These are phyloP conservation scores for Botrytis porri DNA, from an alignment of 2,329 filamentous ascomycete species.

Conservation along the genomic window DNA sequence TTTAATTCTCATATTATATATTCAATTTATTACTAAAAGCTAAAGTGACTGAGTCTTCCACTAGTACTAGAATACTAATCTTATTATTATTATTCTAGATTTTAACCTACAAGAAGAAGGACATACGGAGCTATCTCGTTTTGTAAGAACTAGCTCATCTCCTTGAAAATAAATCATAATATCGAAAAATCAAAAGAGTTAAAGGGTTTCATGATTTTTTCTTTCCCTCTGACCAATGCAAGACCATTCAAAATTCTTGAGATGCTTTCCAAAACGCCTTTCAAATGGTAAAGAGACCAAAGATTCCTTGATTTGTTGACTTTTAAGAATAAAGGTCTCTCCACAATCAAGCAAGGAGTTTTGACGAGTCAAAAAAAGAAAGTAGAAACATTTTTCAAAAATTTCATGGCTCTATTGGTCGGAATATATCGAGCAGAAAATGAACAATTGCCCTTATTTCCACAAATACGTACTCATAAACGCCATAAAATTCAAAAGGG, in stretches of 20 bases:
- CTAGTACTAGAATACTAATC: too few relatives aligned
- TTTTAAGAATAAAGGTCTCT: neutral
- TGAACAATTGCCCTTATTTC: slow-evolving; percentile 1
- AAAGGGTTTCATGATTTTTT: too few relatives aligned
- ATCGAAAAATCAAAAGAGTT: too few relatives aligned
- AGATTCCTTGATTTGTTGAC: neutral
- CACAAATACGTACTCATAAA: neutral
- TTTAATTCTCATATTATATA: too few relatives aligned
- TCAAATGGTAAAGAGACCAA: neutral
- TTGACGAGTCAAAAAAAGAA: neutral
- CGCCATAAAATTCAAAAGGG: neutral
- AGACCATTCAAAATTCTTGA: neutral
- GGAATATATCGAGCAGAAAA: neutral
- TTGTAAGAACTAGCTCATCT: too few relatives aligned
- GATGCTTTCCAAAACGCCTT: neutral
- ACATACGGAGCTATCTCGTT: too few relatives aligned
- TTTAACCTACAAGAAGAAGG: too few relatives aligned
- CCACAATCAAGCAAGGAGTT: slow-evolving; percentile 9
- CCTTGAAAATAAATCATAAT: too few relatives aligned
- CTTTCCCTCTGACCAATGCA: neutral
- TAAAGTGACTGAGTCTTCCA: too few relatives aligned
- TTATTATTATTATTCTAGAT: too few relatives aligned
- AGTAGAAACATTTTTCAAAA: neutral
- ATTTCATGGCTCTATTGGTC: neutral
- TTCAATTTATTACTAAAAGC: too few relatives aligned